Conservation (phyloP, 2,329 filamentous ascomycete genomes). For the Ceratocystis smalleyi region DNA sequence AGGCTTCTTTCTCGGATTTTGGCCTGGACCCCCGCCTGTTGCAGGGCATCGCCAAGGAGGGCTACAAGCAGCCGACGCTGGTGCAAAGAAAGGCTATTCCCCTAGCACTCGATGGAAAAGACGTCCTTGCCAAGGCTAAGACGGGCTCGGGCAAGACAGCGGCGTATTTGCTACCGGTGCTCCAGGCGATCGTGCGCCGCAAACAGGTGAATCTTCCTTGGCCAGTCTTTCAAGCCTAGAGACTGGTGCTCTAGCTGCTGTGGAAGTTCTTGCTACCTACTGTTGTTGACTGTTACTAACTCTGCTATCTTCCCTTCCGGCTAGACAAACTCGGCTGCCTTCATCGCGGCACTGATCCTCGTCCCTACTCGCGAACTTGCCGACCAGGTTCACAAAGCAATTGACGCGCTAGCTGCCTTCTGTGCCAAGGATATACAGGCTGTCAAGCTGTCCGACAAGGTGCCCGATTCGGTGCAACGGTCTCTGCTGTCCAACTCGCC, state of each 20-base stretch:
- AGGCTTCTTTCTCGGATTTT: constrained; percentile 53
- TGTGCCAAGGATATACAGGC: constrained; percentile 70
- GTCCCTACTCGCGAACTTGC: constrained; percentile 91
- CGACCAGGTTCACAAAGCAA: constrained; percentile 69
- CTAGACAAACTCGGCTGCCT: constrained; percentile 32
- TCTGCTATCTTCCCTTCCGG: constrained; percentile 11
- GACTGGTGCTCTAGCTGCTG: background rate
- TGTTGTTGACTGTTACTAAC: background rate
- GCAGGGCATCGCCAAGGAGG: constrained; percentile 70
- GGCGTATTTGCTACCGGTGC: constrained; percentile 81
- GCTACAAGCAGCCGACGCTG: constrained; percentile 72
- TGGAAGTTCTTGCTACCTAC: background rate
- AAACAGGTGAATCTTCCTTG: constrained; percentile 41
- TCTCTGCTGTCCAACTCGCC: constrained; percentile 73
- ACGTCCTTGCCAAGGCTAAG: constrained; percentile 82
- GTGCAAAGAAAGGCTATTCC: constrained; percentile 83
- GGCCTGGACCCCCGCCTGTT: constrained; percentile 72
- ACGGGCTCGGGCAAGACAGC: constrained; percentile 95
- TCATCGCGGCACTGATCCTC: constrained; percentile 66
- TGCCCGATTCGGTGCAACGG: constrained; percentile 75
- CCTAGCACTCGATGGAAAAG: constrained; percentile 68
- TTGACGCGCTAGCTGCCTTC: constrained; percentile 63
- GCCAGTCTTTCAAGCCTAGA: background rate
- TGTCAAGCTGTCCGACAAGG: constrained; percentile 78
- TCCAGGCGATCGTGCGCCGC: constrained; percentile 66